Evolutionary conservation across 768 basidiomycete species (phyloP).

Genomic region (Mycena rebaudengoi): DNA sequence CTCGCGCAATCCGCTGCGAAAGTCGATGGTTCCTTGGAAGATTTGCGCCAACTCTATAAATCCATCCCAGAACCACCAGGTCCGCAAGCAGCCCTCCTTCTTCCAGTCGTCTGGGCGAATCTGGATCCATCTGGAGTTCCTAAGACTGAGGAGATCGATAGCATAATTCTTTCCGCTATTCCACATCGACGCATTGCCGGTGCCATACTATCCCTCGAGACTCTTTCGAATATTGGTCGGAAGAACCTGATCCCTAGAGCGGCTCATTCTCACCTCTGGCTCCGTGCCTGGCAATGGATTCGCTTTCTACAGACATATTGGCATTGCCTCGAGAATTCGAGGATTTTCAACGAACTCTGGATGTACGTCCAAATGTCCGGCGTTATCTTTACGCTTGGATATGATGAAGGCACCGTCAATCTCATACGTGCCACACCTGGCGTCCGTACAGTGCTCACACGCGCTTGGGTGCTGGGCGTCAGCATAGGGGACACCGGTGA

Average conservation of each 20-base stretch:
- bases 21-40: neutral
- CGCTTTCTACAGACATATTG: neutral
- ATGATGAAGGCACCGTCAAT: too few relatives aligned
- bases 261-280: neutral
- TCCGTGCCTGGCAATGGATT: neutral
- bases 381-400: neutral
- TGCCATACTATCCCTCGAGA: neutral
- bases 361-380: neutral
- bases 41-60: neutral
- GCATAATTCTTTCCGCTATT: too few relatives aligned
- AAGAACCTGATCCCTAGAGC: neutral
- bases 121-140: neutral
- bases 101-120: neutral
- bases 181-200: too few relatives aligned
- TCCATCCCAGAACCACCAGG: neutral
- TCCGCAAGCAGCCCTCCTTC: neutral
- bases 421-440: too few relatives aligned
- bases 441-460: too few relatives aligned
- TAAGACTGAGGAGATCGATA: too few relatives aligned
- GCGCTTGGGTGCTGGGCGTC: too few relatives aligned
- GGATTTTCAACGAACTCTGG: neutral
- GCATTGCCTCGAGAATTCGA: neutral
- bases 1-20: too few relatives aligned
- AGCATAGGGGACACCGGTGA: too few relatives aligned
- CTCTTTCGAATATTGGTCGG: neutral